Evolutionary conservation across 2,329 filamentous ascomycete genomes (phyloP).

Genomic region (Alternaria sp.): DNA sequence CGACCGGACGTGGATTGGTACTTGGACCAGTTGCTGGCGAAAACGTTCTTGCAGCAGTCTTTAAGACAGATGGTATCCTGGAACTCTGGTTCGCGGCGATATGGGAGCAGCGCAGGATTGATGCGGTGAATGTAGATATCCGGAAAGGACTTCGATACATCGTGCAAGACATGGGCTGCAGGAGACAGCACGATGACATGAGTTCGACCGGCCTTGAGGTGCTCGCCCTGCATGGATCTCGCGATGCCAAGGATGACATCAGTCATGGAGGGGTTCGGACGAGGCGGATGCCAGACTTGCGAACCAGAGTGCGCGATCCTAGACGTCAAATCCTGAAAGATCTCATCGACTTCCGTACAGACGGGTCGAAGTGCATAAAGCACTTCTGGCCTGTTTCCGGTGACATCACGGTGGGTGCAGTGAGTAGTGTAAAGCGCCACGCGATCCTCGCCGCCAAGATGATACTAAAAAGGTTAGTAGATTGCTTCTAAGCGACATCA

Average conservation of each 20-base stretch:
- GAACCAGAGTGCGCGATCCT: constrained; percentile 27
- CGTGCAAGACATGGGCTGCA: constrained; percentile 26
- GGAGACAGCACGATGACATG: constrained; percentile 40
- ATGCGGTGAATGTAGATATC: constrained; percentile 35
- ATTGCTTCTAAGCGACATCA: background rate
- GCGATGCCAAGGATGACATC: constrained; percentile 34
- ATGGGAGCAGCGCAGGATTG: constrained; percentile 36
- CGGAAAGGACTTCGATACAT: constrained; percentile 28
- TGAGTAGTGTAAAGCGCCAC: constrained; percentile 41
- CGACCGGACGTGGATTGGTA: constrained; percentile 30
- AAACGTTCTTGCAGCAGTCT: constrained; percentile 34
- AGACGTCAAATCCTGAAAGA: constrained; percentile 23
- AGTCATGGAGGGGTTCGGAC: constrained; percentile 38
- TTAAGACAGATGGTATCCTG: constrained; percentile 22
- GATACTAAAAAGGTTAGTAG: constrained; percentile 12
- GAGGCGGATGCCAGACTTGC: constrained; percentile 35
- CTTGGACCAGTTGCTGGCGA: constrained; percentile 32
- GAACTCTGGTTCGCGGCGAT: constrained; percentile 14
- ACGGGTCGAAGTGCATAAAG: constrained; percentile 28
- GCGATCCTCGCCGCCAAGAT: constrained; percentile 30
- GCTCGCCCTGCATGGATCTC: constrained; percentile 23
- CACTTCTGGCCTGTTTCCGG: constrained; percentile 35
- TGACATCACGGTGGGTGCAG: constrained; percentile 36
- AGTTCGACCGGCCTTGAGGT: constrained; percentile 23
- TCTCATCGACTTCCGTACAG: constrained; percentile 19